These are phyloP conservation scores for Stephania yunnanensis DNA, from an alignment of 164 flowering plant genomes.

Conservation along the genomic window DNA sequence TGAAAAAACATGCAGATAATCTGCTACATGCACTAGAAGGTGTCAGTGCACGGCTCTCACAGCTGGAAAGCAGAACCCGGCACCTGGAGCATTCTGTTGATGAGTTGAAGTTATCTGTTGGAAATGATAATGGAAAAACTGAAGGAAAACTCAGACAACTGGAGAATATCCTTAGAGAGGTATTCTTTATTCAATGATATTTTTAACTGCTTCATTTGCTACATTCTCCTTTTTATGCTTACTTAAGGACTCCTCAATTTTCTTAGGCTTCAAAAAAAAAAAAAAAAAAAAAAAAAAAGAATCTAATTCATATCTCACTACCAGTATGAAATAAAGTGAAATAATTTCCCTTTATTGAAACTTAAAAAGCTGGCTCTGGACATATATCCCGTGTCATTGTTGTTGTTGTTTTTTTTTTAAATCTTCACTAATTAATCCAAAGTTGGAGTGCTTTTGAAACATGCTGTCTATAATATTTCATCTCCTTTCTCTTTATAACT, in stretches of 20 bases:
- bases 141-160: constrained; percentile 82
- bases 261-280: too few relatives aligned
- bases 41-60: constrained; percentile 71
- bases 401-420: too few relatives aligned
- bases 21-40: constrained; percentile 66
- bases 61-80: constrained; percentile 74
- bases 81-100: constrained; percentile 66
- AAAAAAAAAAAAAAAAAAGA: too few relatives aligned
- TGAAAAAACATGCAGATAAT: constrained; percentile 77
- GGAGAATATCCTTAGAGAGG: constrained; percentile 85
- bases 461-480: too few relatives aligned
- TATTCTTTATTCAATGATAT: constrained; percentile 19
- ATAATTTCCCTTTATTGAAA: too few relatives aligned
- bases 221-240: constrained; percentile 1
- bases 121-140: constrained; percentile 63
- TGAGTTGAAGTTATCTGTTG: constrained; percentile 73
- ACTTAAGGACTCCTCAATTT: not conserved
- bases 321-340: too few relatives aligned
- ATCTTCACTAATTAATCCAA: too few relatives aligned
- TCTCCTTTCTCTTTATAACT: too few relatives aligned
- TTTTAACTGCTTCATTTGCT: not conserved
- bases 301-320: too few relatives aligned
- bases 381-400: too few relatives aligned
- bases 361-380: too few relatives aligned
- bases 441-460: too few relatives aligned